These are phyloP conservation scores for Oryza glumipatula DNA, from an alignment of 176 grass and related monocot genomes.

Conservation along the genomic window DNA sequence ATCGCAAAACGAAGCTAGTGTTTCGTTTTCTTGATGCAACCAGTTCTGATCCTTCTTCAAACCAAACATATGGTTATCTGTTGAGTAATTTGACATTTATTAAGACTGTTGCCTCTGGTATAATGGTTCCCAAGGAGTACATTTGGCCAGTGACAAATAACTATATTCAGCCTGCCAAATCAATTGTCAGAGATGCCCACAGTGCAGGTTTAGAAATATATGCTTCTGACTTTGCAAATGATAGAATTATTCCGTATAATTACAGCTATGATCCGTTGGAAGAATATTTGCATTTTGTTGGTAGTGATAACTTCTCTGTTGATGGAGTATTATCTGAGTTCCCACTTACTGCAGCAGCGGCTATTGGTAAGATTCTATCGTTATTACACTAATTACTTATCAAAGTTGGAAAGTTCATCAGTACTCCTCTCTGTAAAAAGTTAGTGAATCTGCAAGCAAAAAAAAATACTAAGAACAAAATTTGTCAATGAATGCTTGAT, in stretches of 20 bases:
- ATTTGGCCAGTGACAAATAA: constrained; percentile 82
- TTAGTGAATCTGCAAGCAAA: neutral
- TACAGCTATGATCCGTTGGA: constrained; percentile 93
- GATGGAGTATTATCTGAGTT: constrained; percentile 81
- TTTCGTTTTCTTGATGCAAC: constrained; percentile 56
- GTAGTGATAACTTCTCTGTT: constrained; percentile 61
- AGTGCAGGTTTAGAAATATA: constrained; percentile 74
- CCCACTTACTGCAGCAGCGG: constrained; percentile 73
- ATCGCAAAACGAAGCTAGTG: constrained; percentile 64
- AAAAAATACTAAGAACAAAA: neutral
- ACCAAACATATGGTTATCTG: constrained; percentile 62
- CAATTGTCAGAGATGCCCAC: constrained; percentile 63
- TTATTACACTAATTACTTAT: constrained; percentile 2
- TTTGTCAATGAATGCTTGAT: neutral
- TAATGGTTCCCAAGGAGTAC: constrained; percentile 82
- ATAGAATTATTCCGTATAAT: constrained; percentile 74
- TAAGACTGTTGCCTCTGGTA: constrained; percentile 72
- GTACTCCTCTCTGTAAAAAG: neutral
- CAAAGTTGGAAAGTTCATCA: neutral
- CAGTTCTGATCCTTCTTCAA: constrained; percentile 62
- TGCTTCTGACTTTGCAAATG: constrained; percentile 85
- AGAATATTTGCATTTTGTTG: constrained; percentile 62
- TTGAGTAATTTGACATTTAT: constrained; percentile 67
- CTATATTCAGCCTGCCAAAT: constrained; percentile 40
- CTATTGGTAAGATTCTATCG: constrained; percentile 65